phyloP scores from a whole-genome alignment of 2,329 filamentous ascomycete genomes.

The Fusarium tuaranense region DNA sequence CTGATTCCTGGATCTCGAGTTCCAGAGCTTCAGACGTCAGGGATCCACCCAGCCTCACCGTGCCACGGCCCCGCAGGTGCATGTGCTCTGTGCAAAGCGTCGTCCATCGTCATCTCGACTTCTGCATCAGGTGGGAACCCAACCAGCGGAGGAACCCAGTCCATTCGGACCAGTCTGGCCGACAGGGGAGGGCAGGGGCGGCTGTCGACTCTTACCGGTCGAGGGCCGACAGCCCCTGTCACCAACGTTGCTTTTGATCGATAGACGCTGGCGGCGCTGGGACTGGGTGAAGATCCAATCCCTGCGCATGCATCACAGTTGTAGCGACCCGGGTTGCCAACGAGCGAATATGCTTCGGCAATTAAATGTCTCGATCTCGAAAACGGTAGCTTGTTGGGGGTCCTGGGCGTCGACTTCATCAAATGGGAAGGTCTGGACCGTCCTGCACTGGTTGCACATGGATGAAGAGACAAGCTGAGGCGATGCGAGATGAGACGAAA shows the following conservation, averaged over 20 bases:
- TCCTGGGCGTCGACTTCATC: background rate
- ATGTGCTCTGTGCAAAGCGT: conserved; percentile 38
- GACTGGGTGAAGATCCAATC: conserved; percentile 30
- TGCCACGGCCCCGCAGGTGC: conserved; percentile 42
- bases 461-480: conserved; percentile 17
- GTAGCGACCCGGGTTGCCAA: conserved; percentile 6
- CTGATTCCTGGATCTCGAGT: conserved; percentile 35
- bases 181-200: conserved; percentile 20
- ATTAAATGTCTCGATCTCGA: conserved; percentile 5
- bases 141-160: conserved; percentile 29
- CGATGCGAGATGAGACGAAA: conserved; percentile 25
- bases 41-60: conserved; percentile 44
- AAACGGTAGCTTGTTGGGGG: conserved; percentile 1
- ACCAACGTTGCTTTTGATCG: conserved; percentile 37
- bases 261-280: conserved; percentile 34
- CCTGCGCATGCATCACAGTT: conserved; percentile 27
- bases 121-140: conserved; percentile 35
- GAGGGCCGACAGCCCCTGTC: conserved; percentile 35
- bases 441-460: conserved; percentile 2
- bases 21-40: conserved; percentile 39
- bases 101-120: conserved; percentile 41
- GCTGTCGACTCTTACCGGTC: conserved; percentile 23
- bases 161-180: conserved; percentile 34
- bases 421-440: conserved; percentile 1
- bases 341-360: background rate